phyloP scores from a whole-genome alignment of 495 filamentous ascomycete genomes.

The Gamarada debralockiae region DNA sequence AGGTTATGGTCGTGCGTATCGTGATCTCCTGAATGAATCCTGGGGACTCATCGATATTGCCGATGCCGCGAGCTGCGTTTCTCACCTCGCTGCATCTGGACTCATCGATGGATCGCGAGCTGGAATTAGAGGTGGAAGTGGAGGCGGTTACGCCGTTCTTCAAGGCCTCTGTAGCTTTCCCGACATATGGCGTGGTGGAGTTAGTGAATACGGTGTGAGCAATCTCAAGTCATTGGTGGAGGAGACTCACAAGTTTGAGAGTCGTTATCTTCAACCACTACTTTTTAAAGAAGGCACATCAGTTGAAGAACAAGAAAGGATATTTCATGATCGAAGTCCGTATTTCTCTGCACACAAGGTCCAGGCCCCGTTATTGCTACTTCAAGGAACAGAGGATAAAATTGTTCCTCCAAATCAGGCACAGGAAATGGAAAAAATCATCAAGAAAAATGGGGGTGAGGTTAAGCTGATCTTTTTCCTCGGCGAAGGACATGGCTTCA shows the following conservation, averaged over 20 bases:
- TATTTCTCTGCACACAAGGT: slow-evolving; percentile 42
- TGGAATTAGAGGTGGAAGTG: slow-evolving; percentile 42
- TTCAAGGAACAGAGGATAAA: background rate
- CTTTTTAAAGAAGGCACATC: slow-evolving; percentile 27
- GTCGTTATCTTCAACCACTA: slow-evolving; percentile 39
- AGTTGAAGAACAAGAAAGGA: slow-evolving; percentile 32
- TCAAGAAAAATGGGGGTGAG: background rate
- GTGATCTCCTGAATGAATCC: slow-evolving; percentile 36
- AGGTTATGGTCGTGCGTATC: slow-evolving; percentile 44
- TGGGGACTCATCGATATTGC: slow-evolving; percentile 42
- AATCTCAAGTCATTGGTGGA: slow-evolving; percentile 36
- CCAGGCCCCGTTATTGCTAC: background rate
- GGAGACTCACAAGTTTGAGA: slow-evolving; percentile 50
- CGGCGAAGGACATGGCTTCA: slow-evolving; percentile 1
- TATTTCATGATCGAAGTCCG: slow-evolving; percentile 38
- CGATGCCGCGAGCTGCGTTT: slow-evolving; percentile 40
- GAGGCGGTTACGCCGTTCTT: slow-evolving; percentile 46
- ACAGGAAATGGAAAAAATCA: background rate
- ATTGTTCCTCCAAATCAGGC: background rate
- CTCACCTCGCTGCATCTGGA: slow-evolving; percentile 31
- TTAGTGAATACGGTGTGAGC: slow-evolving; percentile 41
- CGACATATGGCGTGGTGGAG: slow-evolving; percentile 34
- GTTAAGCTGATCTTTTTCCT: background rate
- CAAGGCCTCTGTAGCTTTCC: slow-evolving; percentile 33
- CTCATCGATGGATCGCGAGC: slow-evolving; percentile 34